Percentiles rank a stretch among this genome's conserved stretches.
These are phyloP conservation scores for Chloranthus sessilifolius DNA, from an alignment of 164 flowering plant species.

Conservation along the genomic window DNA sequence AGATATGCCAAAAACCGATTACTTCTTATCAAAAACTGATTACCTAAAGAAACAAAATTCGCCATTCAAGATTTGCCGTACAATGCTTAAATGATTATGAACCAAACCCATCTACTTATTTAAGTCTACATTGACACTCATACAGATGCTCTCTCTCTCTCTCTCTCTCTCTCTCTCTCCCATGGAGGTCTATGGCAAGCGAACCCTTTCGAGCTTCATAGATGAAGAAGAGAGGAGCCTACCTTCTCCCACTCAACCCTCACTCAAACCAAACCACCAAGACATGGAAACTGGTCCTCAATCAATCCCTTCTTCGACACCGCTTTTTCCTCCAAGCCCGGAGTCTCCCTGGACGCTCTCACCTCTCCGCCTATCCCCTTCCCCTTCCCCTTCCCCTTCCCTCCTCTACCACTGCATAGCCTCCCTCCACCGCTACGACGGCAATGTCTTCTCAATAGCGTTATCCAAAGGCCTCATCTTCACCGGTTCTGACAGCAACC, in stretches of 20 bases:
- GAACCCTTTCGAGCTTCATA: constrained; percentile 11
- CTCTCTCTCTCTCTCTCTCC: neutral
- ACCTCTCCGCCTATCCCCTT: constrained; percentile 13
- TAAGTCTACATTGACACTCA: no score
- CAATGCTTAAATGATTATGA: no score
- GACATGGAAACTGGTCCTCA: neutral
- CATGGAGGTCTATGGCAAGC: constrained; percentile 17
- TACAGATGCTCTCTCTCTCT: neutral
- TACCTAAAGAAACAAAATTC: no score
- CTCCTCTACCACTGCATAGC: constrained; percentile 31
- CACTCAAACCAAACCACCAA: constrained; percentile 8
- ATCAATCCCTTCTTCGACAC: neutral
- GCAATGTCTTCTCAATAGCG: constrained; percentile 33
- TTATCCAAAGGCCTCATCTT: constrained; percentile 26
- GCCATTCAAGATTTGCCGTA: no score
- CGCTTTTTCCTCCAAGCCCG: constrained; percentile 13
- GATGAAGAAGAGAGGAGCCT: constrained; percentile 13
- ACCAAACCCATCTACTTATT: no score
- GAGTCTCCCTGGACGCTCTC: constrained; percentile 29
- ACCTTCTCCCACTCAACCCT: constrained; percentile 6
- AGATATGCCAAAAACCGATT: no score
- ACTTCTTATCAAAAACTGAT: no score
- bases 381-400: constrained; percentile 21
- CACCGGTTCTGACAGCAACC: constrained; percentile 37
- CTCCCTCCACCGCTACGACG: constrained; percentile 37